Percentiles rank a stretch among this genome's conserved stretches.
phyloP scores from a whole-genome alignment of 2,329 filamentous ascomycete genomes.

The Diplodia sapinea region DNA sequence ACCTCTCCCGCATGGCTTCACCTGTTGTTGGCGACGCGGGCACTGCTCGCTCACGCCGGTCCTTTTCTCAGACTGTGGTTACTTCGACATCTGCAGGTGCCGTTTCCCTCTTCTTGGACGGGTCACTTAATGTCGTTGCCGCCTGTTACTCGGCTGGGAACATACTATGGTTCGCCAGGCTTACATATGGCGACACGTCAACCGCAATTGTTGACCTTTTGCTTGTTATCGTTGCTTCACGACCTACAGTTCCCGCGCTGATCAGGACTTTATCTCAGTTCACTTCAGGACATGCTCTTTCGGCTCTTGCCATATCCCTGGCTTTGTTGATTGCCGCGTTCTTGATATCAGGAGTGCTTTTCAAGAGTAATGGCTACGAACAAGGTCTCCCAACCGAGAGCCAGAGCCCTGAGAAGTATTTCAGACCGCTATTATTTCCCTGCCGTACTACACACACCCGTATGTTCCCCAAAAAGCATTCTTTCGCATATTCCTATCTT shows the following conservation, averaged over 20 bases:
- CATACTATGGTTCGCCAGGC: not conserved
- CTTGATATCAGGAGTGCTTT: not conserved
- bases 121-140: not conserved
- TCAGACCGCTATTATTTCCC: constrained; percentile 62
- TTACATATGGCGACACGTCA: not conserved
- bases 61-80: not conserved
- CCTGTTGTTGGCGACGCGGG: constrained; percentile 10
- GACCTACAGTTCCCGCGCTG: too few species aligned
- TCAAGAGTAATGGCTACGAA: not conserved
- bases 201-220: not conserved
- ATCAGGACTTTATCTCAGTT: not conserved
- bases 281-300: not conserved
- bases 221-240: not conserved
- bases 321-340: not conserved
- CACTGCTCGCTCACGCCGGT: not conserved
- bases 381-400: not conserved
- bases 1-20: constrained; percentile 20
- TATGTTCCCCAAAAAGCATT: constrained; percentile 70
- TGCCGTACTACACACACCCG: constrained; percentile 69
- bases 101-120: not conserved
- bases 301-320: not conserved
- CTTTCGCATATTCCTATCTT: constrained; percentile 74
- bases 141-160: constrained; percentile 11
- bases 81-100: not conserved
- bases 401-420: constrained; percentile 27